Evolutionary conservation across 495 filamentous ascomycete genomes (phyloP).

Genomic region (Letharia columbiana): DNA sequence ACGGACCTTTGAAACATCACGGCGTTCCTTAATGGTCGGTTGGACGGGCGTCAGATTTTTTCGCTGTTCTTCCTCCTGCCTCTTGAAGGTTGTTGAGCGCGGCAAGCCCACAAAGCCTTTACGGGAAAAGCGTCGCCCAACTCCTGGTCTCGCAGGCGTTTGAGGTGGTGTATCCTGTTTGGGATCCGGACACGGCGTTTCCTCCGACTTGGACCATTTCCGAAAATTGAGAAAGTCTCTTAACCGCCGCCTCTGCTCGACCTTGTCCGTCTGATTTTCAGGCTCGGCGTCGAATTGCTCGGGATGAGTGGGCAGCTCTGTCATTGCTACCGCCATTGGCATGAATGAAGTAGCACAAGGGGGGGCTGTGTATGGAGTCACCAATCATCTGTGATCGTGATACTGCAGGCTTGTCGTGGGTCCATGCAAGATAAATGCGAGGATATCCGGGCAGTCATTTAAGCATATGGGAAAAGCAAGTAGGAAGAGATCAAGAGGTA

Average conservation of each 20-base stretch:
- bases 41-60: slow-evolving; percentile 59
- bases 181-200: slow-evolving; percentile 10
- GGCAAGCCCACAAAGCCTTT: slow-evolving; percentile 75
- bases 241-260: slow-evolving; percentile 41
- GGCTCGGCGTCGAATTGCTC: slow-evolving; percentile 20
- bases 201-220: slow-evolving; percentile 43
- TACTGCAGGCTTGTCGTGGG: slow-evolving; percentile 7
- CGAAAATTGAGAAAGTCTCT: slow-evolving; percentile 40
- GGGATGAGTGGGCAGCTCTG: slow-evolving; percentile 19
- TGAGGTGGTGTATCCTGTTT: slow-evolving; percentile 21
- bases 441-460: slow-evolving; percentile 9
- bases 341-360: slow-evolving; percentile 4
- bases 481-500: slow-evolving; percentile 2
- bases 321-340: slow-evolving; percentile 20
- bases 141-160: slow-evolving; percentile 29
- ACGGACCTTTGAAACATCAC: slow-evolving; percentile 67
- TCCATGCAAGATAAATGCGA: slow-evolving; percentile 1
- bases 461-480: slow-evolving; percentile 2
- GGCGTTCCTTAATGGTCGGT: slow-evolving; percentile 53
- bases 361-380: not conserved
- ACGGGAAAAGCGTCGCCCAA: slow-evolving; percentile 51
- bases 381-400: slow-evolving; percentile 12
- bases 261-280: slow-evolving; percentile 19
- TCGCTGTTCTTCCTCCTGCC: slow-evolving; percentile 71
- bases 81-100: slow-evolving; percentile 63